These are phyloP conservation scores for Ambrosia hybrid DNA, from an alignment of 140 eudicot genomes.

Conservation along the genomic window DNA sequence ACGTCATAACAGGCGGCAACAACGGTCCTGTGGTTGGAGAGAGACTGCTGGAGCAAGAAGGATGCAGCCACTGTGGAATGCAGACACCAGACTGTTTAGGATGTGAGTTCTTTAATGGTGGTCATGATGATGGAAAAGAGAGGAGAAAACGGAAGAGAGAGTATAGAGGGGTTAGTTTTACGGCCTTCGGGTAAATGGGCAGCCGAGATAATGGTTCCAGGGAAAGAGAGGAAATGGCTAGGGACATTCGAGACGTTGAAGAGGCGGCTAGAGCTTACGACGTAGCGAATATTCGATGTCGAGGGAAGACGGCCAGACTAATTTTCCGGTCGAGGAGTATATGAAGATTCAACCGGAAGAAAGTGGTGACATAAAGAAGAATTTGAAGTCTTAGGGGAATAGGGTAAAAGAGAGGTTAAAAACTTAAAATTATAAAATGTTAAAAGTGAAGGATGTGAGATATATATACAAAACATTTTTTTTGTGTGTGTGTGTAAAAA, in stretches of 20 bases:
- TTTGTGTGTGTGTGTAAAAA: no score
- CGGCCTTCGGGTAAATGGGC: constrained; percentile 48
- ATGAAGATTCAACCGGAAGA: not conserved
- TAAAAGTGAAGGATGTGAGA: no score
- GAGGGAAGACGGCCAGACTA: constrained; percentile 42
- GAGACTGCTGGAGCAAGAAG: not conserved
- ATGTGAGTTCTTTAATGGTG: constrained; percentile 1
- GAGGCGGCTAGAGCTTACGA: constrained; percentile 53
- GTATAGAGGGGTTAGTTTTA: constrained; percentile 31
- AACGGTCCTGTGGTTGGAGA: not conserved
- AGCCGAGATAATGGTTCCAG: not conserved
- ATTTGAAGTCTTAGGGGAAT: no score
- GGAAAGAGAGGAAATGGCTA: not conserved
- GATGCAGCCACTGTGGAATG: constrained; percentile 16
- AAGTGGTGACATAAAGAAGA: no score
- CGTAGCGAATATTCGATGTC: constrained; percentile 23
- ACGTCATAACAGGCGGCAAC: constrained; percentile 7
- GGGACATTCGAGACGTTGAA: not conserved
- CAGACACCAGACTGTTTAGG: constrained; percentile 19
- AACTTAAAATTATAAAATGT: no score
- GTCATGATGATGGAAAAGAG: not conserved
- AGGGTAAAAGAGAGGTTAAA: no score
- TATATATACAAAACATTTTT: no score
- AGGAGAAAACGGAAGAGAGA: constrained; percentile 14
- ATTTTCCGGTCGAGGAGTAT: constrained; percentile 36